These are phyloP conservation scores for Trebouxia sp. DNA, from an alignment of 139 green algal genomes.

Conservation along the genomic window DNA sequence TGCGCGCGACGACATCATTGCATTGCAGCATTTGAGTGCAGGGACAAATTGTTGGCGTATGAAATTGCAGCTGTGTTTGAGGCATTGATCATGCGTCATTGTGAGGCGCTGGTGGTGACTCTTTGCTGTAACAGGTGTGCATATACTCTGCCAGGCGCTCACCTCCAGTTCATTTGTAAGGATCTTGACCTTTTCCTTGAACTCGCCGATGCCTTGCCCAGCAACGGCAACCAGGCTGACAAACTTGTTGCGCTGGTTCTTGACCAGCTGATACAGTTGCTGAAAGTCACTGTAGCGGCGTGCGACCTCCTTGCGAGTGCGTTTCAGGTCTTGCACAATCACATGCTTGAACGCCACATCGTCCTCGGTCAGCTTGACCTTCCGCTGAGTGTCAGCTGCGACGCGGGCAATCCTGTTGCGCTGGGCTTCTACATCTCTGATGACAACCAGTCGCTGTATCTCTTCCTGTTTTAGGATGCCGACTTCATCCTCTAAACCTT, in stretches of 20 bases:
- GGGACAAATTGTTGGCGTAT: no score
- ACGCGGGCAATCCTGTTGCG: slow-evolving; percentile 37
- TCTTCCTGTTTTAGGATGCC: slow-evolving; percentile 34
- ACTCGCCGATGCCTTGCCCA: slow-evolving; percentile 67
- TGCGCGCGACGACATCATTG: no score
- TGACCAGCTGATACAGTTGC: slow-evolving; percentile 82
- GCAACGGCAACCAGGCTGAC: slow-evolving; percentile 73
- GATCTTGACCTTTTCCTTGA: slow-evolving; percentile 83
- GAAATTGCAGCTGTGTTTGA: no score
- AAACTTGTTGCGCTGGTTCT: slow-evolving; percentile 86
- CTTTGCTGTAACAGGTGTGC: no score
- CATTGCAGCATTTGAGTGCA: no score
- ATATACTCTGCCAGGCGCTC: not conserved
- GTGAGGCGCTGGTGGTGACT: no score
- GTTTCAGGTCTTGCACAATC: slow-evolving; percentile 64
- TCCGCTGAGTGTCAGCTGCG: slow-evolving; percentile 29
- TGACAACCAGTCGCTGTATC: slow-evolving; percentile 37
- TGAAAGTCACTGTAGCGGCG: slow-evolving; percentile 65
- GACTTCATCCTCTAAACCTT: slow-evolving; percentile 23
- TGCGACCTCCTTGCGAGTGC: slow-evolving; percentile 48
- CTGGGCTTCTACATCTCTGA: slow-evolving; percentile 48
- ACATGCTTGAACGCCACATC: slow-evolving; percentile 22
- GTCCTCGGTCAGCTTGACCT: slow-evolving; percentile 42
- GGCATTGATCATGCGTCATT: no score
- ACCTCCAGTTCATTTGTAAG: slow-evolving; percentile 62